These are phyloP conservation scores for Colletotrichum sp. DNA, from an alignment of 2,329 filamentous ascomycete genomes.

Conservation along the genomic window DNA sequence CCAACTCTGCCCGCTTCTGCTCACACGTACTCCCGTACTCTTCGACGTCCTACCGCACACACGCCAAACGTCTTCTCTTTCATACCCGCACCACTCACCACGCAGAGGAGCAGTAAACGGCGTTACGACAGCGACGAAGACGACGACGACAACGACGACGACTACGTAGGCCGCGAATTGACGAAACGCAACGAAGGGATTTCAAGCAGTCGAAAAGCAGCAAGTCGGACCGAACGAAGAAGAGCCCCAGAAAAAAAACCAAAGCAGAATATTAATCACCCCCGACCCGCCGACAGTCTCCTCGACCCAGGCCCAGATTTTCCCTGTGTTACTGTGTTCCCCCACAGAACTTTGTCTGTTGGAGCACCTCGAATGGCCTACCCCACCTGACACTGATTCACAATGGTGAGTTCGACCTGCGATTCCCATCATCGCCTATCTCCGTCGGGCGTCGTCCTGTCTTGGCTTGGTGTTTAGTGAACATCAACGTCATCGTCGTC, in stretches of 20 bases:
- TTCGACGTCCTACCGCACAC: background rate
- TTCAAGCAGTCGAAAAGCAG: background rate
- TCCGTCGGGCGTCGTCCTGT: background rate
- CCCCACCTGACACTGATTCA: conserved; percentile 15
- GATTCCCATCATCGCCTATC: conserved; percentile 2
- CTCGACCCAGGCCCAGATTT: conserved; percentile 3
- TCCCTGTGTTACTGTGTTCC: background rate
- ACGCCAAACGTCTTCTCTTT: background rate
- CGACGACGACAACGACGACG: background rate
- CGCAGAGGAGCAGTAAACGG: background rate
- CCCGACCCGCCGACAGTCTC: background rate
- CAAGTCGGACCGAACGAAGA: background rate
- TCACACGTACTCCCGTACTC: background rate
- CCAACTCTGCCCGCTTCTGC: background rate
- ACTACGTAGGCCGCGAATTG: background rate
- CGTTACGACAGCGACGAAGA: background rate
- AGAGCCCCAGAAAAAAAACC: background rate
- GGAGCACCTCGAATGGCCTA: conserved; percentile 20
- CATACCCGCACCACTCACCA: background rate
- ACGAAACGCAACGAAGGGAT: background rate
- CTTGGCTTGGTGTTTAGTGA: background rate
- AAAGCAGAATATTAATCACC: background rate
- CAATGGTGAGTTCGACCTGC: conserved; percentile 12
- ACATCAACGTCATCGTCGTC: background rate
- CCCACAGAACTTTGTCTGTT: conserved; percentile 16